Percentiles rank a stretch among this genome's conserved stretches.
These are phyloP conservation scores for Botrytis hyacinthi DNA, from an alignment of 2,329 filamentous ascomycete genomes.

Conservation along the genomic window DNA sequence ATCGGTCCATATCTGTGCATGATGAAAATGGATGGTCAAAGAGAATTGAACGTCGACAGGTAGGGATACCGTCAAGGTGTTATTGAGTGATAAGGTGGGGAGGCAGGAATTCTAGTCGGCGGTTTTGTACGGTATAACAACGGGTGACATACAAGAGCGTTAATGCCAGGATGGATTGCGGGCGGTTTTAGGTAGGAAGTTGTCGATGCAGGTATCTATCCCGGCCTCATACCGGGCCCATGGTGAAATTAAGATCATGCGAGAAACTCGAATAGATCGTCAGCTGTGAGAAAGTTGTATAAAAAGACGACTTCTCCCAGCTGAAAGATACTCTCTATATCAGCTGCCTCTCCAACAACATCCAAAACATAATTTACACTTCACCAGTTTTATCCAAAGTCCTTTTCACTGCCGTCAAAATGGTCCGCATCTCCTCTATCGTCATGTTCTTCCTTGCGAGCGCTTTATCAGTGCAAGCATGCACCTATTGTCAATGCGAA, in stretches of 20 bases:
- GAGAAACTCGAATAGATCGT: background rate
- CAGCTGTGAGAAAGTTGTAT: background rate
- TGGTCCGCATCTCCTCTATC: conserved; percentile 3
- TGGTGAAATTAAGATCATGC: background rate
- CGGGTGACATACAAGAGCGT: background rate
- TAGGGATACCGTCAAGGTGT: background rate
- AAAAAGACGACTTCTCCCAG: background rate
- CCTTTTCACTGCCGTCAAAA: background rate
- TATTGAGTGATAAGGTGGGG: background rate
- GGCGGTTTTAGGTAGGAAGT: background rate
- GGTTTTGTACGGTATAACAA: background rate
- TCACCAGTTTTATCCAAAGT: background rate
- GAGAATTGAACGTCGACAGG: background rate
- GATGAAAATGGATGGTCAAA: background rate
- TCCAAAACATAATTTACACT: background rate
- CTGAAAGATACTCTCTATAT: background rate
- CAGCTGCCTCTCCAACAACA: background rate
- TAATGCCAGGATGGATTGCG: background rate
- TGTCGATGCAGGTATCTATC: background rate
- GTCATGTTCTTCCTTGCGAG: background rate
- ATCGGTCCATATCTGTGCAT: background rate
- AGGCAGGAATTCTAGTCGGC: background rate
- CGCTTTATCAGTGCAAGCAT: conserved; percentile 6
- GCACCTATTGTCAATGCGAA: conserved; percentile 5
- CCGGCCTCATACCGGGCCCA: background rate